Conservation (phyloP, 768 basidiomycete genomes). For the Pholiota molesta region DNA sequence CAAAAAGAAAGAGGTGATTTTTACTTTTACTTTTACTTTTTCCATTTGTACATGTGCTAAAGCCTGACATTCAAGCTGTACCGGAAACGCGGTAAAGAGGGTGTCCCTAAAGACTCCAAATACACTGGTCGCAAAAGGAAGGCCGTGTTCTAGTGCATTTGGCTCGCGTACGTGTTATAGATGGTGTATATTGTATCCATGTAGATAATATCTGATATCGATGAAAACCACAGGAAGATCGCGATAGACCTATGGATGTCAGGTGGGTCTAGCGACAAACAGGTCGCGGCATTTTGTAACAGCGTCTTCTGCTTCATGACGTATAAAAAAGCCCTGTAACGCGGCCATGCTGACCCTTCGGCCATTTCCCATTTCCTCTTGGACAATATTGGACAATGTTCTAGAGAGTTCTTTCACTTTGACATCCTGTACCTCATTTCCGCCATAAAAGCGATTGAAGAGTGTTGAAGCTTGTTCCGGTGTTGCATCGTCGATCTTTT, state of each 20-base stretch:
- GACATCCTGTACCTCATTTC: conserved; percentile 33
- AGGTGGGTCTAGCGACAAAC: conserved; percentile 35
- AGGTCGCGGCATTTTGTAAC: conserved; percentile 51
- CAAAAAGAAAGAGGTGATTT: conserved; percentile 90
- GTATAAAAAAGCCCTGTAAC: conserved; percentile 93
- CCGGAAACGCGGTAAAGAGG: conserved; percentile 82
- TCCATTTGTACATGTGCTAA: conserved; percentile 9
- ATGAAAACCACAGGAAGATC: background rate
- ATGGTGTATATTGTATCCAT: background rate
- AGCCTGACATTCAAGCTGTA: conserved; percentile 57
- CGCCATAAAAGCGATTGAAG: conserved; percentile 85
- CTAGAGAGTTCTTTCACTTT: conserved; percentile 49
- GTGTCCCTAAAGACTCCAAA: conserved; percentile 84
- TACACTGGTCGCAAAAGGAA: conserved; percentile 92
- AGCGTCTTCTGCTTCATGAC: conserved; percentile 61
- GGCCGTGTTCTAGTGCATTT: conserved; percentile 61
- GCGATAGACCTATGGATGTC: conserved; percentile 2
- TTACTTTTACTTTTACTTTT: conserved; percentile 2
- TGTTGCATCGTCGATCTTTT: conserved; percentile 85
- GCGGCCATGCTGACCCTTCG: conserved; percentile 91
- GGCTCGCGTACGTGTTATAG: background rate
- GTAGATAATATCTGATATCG: background rate
- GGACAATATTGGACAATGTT: conserved; percentile 56
- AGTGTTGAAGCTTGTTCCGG: conserved; percentile 77
- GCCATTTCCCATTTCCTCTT: conserved; percentile 51